A percentile compares a stretch with the other conserved stretches of the same genome.
Conservation (phyloP, 176 grass and related monocot genomes). For the sorghum (Sorghum bicolor) region Sorghum_bicolor_NCBIv3 NC_012876.2:62030501-62031000, state of each 20-base stretch:
- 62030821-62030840: constrained; percentile 45
- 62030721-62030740: constrained; percentile 65
- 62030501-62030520: not conserved
- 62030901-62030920: not conserved
- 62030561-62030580: not conserved
- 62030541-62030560: not conserved
- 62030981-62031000: not conserved
- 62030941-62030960: not conserved
- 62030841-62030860: constrained; percentile 64
- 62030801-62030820: constrained; percentile 47
- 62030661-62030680: constrained; percentile 67
- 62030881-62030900: not conserved
- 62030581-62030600: not conserved
- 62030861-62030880: constrained; percentile 5
- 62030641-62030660: not conserved
- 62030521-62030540: not conserved
- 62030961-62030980: not conserved
- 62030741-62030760: constrained; percentile 60
- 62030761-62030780: constrained; percentile 46
- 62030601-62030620: not conserved
- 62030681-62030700: constrained; percentile 84
- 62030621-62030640: not conserved
- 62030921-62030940: not conserved
- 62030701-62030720: constrained; percentile 64
- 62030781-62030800: constrained; percentile 50